phyloP scores from a whole-genome alignment of 805 yeast genomes.

The Monosporozyma aquatica region DNA sequence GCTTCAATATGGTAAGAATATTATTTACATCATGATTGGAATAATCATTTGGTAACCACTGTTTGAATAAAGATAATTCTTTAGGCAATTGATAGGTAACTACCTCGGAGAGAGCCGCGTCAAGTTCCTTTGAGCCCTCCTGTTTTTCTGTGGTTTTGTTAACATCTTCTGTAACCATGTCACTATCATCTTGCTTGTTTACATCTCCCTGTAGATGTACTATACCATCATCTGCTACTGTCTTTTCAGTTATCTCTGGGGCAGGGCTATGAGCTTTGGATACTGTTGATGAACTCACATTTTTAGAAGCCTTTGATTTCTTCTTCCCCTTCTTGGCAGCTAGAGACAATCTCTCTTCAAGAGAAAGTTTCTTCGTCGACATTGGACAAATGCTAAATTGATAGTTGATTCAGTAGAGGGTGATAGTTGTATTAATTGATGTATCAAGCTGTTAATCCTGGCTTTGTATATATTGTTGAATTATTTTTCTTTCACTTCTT shows the following conservation, averaged over 20 bases:
- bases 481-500: too few species aligned
- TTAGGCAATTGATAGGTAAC: not conserved
- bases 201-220: not conserved
- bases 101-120: too few species aligned
- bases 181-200: not conserved
- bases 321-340: constrained; percentile 51
- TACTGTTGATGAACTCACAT: not conserved
- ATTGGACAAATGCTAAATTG: too few species aligned
- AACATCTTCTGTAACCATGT: not conserved
- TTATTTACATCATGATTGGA: not conserved
- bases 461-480: too few species aligned
- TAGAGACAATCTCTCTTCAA: constrained; percentile 76
- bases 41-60: constrained; percentile 2
- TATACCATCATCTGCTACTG: not conserved
- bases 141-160: not conserved
- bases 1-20: constrained; percentile 8
- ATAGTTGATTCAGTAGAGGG: too few species aligned
- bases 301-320: constrained; percentile 15
- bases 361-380: constrained; percentile 48
- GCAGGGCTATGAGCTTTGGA: not conserved
- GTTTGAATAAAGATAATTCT: not conserved
- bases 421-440: too few species aligned
- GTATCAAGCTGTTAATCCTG: too few species aligned
- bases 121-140: too few species aligned
- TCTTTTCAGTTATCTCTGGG: not conserved